phyloP scores from a whole-genome alignment of 192 early-diverging fungal species.

The Podila clonocystis region DNA sequence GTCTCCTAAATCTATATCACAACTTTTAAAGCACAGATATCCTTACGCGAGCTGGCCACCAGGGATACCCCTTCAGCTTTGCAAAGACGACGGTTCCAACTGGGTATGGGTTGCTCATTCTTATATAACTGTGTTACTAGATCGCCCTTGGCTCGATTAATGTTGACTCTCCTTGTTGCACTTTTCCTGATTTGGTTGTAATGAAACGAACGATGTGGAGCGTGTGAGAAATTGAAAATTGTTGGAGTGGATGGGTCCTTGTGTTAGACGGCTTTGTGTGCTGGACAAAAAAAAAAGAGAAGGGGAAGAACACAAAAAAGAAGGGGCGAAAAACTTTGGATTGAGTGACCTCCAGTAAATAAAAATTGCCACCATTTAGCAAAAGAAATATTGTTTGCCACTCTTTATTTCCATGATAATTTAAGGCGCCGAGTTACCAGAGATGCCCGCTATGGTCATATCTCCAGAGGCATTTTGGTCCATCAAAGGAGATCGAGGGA shows the following conservation, averaged over 20 bases:
- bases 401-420: background rate
- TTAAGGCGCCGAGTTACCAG: conserved; percentile 42
- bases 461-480: conserved; percentile 49
- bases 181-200: too few relatives aligned
- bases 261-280: background rate
- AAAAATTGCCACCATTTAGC: background rate
- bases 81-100: conserved; percentile 66
- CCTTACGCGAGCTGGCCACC: conserved; percentile 73
- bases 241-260: background rate
- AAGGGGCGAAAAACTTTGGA: background rate
- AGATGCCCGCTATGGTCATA: conserved; percentile 46
- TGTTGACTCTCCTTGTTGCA: too few relatives aligned
- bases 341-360: too few relatives aligned
- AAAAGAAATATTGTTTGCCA: background rate
- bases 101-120: conserved; percentile 44
- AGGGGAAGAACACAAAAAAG: conserved; percentile 1
- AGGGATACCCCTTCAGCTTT: conserved; percentile 68
- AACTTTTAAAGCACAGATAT: too few relatives aligned
- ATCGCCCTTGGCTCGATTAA: too few relatives aligned
- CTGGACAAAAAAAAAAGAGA: background rate
- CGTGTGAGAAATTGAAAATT: too few relatives aligned
- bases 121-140: background rate
- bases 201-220: too few relatives aligned
- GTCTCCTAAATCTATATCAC: too few relatives aligned
- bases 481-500: conserved; percentile 29